Percentiles rank a stretch among this genome's conserved stretches.
Conservation (phyloP, 345 rosid genomes). For the Rhodamnia rubescens region DNA sequence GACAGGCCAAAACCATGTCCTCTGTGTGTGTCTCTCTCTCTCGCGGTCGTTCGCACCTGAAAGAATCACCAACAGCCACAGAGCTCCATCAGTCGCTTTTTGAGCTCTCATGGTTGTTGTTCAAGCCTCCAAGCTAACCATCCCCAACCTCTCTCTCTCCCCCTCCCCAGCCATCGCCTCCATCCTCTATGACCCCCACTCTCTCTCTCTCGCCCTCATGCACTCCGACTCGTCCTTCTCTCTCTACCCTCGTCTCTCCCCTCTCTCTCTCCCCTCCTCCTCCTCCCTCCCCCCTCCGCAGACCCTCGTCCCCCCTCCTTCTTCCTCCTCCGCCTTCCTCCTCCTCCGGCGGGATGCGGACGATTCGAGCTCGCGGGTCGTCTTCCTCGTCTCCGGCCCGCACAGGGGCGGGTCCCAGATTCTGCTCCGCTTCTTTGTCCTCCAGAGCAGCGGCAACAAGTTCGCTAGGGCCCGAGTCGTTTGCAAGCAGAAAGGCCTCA, state of each 20-base stretch:
- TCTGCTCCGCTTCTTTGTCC: slow-evolving; percentile 38
- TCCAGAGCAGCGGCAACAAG: slow-evolving; percentile 5
- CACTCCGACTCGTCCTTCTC: slow-evolving; percentile 59
- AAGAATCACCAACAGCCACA: neutral
- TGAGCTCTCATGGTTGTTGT: neutral
- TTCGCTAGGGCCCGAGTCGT: slow-evolving; percentile 39
- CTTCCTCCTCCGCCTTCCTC: slow-evolving; percentile 32
- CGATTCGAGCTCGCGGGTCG: slow-evolving; percentile 16
- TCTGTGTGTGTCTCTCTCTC: neutral
- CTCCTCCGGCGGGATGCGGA: slow-evolving; percentile 15
- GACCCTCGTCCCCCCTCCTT: slow-evolving; percentile 26
- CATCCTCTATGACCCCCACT: slow-evolving; percentile 49
- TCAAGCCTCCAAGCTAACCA: slow-evolving; percentile 6
- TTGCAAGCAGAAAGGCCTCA: slow-evolving; percentile 54
- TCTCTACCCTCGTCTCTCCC: slow-evolving; percentile 39
- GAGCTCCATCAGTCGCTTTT: neutral
- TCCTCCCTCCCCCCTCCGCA: slow-evolving; percentile 19
- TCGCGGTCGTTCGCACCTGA: neutral
- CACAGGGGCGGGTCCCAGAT: slow-evolving; percentile 46
- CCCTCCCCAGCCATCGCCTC: slow-evolving; percentile 30
- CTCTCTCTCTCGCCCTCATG: slow-evolving; percentile 53
- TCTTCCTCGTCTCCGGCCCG: slow-evolving; percentile 46
- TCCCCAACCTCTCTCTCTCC: slow-evolving; percentile 7
- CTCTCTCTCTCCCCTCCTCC: slow-evolving; percentile 11
- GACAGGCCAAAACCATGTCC: neutral